These are phyloP conservation scores for Aspergillus sp. DNA, from an alignment of 2,329 filamentous ascomycete genomes.

Conservation along the genomic window DNA sequence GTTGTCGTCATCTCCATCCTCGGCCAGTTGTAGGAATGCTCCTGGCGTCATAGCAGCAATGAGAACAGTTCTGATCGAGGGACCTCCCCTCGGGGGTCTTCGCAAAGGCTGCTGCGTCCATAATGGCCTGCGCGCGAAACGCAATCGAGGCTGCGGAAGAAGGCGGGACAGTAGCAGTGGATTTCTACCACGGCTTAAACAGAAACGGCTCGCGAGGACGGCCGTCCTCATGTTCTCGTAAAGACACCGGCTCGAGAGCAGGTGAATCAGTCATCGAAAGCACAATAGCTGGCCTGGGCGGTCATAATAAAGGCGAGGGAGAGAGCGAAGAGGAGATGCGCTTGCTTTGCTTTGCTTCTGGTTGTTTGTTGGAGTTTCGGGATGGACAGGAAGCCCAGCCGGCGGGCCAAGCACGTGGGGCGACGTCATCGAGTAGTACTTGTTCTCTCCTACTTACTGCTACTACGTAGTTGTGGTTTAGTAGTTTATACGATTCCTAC, in stretches of 20 bases:
- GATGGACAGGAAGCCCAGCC: neutral
- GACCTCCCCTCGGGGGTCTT: slow-evolving; percentile 23
- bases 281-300: neutral
- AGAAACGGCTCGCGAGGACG: slow-evolving; percentile 53
- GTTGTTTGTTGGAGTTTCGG: neutral
- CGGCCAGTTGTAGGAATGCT: slow-evolving; percentile 60
- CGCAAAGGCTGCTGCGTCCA: slow-evolving; percentile 24
- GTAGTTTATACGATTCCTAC: too few relatives aligned
- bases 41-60: slow-evolving; percentile 56
- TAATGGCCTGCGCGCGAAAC: slow-evolving; percentile 24
- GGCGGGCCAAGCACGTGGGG: slow-evolving; percentile 17
- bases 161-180: slow-evolving; percentile 36
- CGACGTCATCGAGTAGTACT: slow-evolving; percentile 16
- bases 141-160: slow-evolving; percentile 33
- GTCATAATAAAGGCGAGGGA: neutral
- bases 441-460: too few relatives aligned
- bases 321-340: slow-evolving; percentile 2
- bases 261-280: slow-evolving; percentile 10
- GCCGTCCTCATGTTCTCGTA: slow-evolving; percentile 52
- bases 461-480: too few relatives aligned
- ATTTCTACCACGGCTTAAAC: slow-evolving; percentile 45
- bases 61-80: slow-evolving; percentile 34
- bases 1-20: slow-evolving; percentile 49
- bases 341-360: neutral
- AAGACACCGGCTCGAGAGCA: slow-evolving; percentile 11